Evolutionary conservation across 2,329 filamentous ascomycete genomes (phyloP), one percentile per base, ranked within the genome.

Genomic region (Fusarium sterilihyphosum): DNA sequence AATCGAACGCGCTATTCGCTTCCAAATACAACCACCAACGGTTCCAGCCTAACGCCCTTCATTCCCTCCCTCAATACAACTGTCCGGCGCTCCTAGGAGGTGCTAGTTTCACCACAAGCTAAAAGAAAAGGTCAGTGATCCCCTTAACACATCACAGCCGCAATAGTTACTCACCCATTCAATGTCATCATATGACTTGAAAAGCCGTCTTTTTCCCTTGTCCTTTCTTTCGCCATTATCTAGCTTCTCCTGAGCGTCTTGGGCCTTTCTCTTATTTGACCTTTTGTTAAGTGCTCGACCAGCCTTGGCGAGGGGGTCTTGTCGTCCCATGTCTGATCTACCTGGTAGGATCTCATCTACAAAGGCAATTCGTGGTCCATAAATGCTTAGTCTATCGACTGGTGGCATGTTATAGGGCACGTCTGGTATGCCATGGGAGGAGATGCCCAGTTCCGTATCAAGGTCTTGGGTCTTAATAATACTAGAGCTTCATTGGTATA

Each of bases 11-110:
- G 6, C 12, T 20, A 11, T 4, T 16, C 9, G 3, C 31, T 52
- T 4, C 2, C 14, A 52, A 33, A 18, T 24, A 2, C 16, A 10
- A 24, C 0, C 11, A 24, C 11, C 2, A 50, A 4, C 4, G 6
- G 8, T 13, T 13, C 3, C 3, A 24, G 12, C 47, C 8, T 24
- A 10, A 14, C 5, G 4, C 8, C 17, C 4, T 26, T 37, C 2
- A 3, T 20, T 6, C 16, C 7, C 5, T n/a, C 8, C 9, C 11
- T 41, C 6, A 56, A 13, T 50, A n/a, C 6, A 22, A 18, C 26
- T 37, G 31, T n/a, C 31, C 41, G 12, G n/a, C 6, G 16, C 13
- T 9, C 24, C n/a, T 16, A 3, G 31, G 41, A 10, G 14, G 13
- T 14, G 24, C 18, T 16, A 18, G 8, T 4, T 37, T 59, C 5